These are phyloP conservation scores for Adiantum capillusveneris DNA, from an alignment of 75 land plant species.

Conservation along the genomic window DNA sequence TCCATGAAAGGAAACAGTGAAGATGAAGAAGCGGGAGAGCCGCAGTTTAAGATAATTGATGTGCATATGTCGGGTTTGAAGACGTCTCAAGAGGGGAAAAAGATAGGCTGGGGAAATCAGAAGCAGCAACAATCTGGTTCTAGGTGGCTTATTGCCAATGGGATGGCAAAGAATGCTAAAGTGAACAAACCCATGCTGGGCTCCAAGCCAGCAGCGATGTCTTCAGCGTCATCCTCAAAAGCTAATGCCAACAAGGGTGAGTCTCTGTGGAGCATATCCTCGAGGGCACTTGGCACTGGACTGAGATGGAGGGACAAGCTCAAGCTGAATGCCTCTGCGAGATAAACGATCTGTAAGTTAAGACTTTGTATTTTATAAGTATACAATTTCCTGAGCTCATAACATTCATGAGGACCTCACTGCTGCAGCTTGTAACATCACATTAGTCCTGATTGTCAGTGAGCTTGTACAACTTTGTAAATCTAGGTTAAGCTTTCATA, in stretches of 20 bases:
- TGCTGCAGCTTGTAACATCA: too few species aligned
- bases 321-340: too few species aligned
- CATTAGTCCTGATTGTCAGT: too few species aligned
- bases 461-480: too few species aligned
- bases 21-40: constrained; percentile 21
- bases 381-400: too few species aligned
- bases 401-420: too few species aligned
- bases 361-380: too few species aligned
- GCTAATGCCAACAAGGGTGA: constrained; percentile 34
- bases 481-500: too few species aligned
- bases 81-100: constrained; percentile 48
- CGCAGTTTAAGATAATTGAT: constrained; percentile 74
- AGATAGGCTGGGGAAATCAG: constrained; percentile 52
- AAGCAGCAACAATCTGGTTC: constrained; percentile 84
- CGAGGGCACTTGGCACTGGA: constrained; percentile 47
- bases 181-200: constrained; percentile 37
- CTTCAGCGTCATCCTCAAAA: constrained; percentile 29
- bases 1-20: constrained; percentile 40
- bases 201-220: constrained; percentile 19
- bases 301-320: constrained; percentile 44
- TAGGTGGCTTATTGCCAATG: constrained; percentile 88
- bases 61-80: constrained; percentile 84
- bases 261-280: constrained; percentile 84
- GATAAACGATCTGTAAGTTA: too few species aligned
- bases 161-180: constrained; percentile 75